These are phyloP conservation scores for Harringtonia aguacate DNA, from an alignment of 2,329 filamentous ascomycete species.

Conservation along the genomic window DNA sequence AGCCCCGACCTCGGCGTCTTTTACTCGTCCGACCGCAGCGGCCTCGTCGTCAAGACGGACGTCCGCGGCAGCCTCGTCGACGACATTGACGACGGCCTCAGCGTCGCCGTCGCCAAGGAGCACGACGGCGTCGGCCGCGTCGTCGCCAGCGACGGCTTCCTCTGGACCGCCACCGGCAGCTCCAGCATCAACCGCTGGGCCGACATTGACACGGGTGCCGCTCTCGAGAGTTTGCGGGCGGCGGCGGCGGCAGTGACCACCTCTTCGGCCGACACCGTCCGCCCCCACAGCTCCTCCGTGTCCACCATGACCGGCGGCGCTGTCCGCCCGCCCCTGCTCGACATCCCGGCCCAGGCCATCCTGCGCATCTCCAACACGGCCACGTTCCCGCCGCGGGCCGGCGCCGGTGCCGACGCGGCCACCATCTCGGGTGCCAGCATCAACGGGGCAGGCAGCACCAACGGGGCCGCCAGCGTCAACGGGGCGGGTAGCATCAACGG, in stretches of 20 bases:
- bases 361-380: slow-evolving; percentile 78
- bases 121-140: slow-evolving; percentile 68
- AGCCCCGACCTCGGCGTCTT: slow-evolving; percentile 79
- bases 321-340: slow-evolving; percentile 27
- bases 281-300: slow-evolving; percentile 15
- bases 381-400: slow-evolving; percentile 50
- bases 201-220: slow-evolving; percentile 69
- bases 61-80: slow-evolving; percentile 42
- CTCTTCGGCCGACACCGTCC: slow-evolving; percentile 5
- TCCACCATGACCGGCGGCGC: slow-evolving; percentile 20
- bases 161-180: slow-evolving; percentile 84
- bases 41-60: slow-evolving; percentile 93
- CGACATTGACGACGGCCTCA: slow-evolving; percentile 71
- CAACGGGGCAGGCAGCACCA: background rate
- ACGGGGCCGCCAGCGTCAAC: no score
- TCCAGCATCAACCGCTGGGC: slow-evolving; percentile 90
- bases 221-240: slow-evolving; percentile 29
- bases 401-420: slow-evolving; percentile 46
- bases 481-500: no score
- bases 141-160: slow-evolving; percentile 58
- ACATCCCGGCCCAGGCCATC: slow-evolving; percentile 68
- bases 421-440: slow-evolving; percentile 29
- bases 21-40: slow-evolving; percentile 88
- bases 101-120: slow-evolving; percentile 84
- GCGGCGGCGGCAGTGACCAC: slow-evolving; percentile 1